Evolutionary conservation across 2,329 filamentous ascomycete species (phyloP).

Genomic region (Blumeria hordei): DNA sequence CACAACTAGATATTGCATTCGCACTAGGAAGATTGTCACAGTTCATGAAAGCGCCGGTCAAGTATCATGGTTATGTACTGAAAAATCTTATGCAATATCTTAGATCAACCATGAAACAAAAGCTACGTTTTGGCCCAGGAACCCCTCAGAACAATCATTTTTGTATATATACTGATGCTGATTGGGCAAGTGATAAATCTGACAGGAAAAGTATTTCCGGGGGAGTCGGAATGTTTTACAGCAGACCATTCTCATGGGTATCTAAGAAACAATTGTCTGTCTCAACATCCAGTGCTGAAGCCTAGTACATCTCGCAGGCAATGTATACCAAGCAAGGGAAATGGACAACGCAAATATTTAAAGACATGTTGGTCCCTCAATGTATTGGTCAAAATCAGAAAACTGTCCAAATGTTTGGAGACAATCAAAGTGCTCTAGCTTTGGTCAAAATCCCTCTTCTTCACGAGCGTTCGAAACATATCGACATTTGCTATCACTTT

Average conservation of each 20-base stretch:
- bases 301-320: neutral
- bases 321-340: neutral
- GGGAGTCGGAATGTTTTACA: neutral
- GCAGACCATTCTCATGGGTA: neutral
- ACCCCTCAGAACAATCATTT: neutral
- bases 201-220: neutral
- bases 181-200: neutral
- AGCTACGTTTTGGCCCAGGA: neutral
- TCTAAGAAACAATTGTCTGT: neutral
- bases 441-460: neutral
- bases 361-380: neutral
- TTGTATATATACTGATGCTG: neutral
- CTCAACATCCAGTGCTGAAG: neutral
- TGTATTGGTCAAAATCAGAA: neutral
- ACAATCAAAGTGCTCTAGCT: neutral
- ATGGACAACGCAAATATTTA: neutral
- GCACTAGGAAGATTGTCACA: neutral
- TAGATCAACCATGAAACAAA: neutral
- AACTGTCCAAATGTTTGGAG: neutral
- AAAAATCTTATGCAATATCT: neutral
- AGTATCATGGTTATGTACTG: neutral
- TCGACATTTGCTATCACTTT: neutral
- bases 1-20: neutral
- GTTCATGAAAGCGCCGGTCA: neutral
- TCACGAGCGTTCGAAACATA: neutral